Evolutionary conservation across 441 rosid species (phyloP).

Genomic region (Kokia cookei): DNA sequence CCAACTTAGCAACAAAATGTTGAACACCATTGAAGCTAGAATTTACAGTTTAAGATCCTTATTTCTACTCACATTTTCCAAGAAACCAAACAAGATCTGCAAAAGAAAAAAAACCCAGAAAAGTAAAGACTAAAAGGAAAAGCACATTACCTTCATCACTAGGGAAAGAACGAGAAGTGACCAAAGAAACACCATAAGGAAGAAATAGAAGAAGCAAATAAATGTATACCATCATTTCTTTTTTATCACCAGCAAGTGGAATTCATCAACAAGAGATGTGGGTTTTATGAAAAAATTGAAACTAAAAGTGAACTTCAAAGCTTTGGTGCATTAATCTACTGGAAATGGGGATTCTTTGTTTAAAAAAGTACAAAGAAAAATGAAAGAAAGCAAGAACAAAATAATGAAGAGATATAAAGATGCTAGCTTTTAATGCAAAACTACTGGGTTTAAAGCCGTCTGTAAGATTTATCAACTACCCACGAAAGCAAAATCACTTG

Average conservation of each 20-base stretch:
- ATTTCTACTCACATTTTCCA: slow-evolving; percentile 16
- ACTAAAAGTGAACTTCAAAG: slow-evolving; percentile 11
- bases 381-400: not conserved
- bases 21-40: not conserved
- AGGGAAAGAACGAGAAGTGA: slow-evolving; percentile 45
- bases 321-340: slow-evolving; percentile 13
- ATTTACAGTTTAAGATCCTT: not conserved
- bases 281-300: slow-evolving; percentile 19
- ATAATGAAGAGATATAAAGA: slow-evolving; percentile 3
- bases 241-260: slow-evolving; percentile 12
- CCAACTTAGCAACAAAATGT: slow-evolving; percentile 12
- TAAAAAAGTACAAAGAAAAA: not conserved
- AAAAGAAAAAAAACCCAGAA: not conserved
- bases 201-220: slow-evolving; percentile 37
- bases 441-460: slow-evolving; percentile 28
- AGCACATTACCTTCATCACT: slow-evolving; percentile 54
- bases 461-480: slow-evolving; percentile 46
- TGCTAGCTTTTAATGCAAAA: slow-evolving; percentile 2
- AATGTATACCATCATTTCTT: slow-evolving; percentile 42
- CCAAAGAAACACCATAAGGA: slow-evolving; percentile 32
- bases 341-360: not conserved
- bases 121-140: not conserved
- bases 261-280: slow-evolving; percentile 20
- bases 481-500: slow-evolving; percentile 33
- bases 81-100: slow-evolving; percentile 54